A percentile compares a stretch with the other conserved stretches of the same genome.
These are phyloP conservation scores for Pichia eremophila DNA, from an alignment of 805 yeast species.

Conservation along the genomic window DNA sequence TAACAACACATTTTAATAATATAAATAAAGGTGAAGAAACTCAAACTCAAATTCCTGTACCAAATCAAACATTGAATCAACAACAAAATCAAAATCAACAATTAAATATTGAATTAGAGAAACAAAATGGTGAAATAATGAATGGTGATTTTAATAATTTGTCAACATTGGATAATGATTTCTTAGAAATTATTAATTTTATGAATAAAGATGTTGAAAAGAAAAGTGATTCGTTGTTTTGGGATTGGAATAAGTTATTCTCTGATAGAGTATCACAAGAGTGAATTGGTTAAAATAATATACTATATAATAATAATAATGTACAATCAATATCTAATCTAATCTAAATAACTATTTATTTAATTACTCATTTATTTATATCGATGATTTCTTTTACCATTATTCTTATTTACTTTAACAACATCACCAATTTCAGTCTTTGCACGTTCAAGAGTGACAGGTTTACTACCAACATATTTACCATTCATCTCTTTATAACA, in stretches of 20 bases:
- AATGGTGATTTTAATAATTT: background rate
- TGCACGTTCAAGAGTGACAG: slow-evolving; percentile 61
- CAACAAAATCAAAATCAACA: no score
- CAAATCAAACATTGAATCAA: no score
- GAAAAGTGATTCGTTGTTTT: slow-evolving; percentile 1
- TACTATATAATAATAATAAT: background rate
- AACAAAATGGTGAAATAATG: background rate
- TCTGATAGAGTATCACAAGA: background rate
- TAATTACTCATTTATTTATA: background rate
- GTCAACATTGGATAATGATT: slow-evolving; percentile 2
- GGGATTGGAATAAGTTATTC: slow-evolving; percentile 7
- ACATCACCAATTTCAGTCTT: slow-evolving; percentile 29
- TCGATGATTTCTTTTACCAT: background rate
- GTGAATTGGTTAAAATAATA: no score
- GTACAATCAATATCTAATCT: no score
- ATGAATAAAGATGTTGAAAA: slow-evolving; percentile 3
- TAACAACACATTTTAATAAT: no score
- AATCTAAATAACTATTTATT: no score
- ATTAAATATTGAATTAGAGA: no score
- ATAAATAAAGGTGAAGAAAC: no score
- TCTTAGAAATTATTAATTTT: slow-evolving; percentile 1
- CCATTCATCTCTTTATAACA: slow-evolving; percentile 75
- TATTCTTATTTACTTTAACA: background rate
- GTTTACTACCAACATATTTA: slow-evolving; percentile 65
- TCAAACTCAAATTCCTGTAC: no score